These are phyloP conservation scores for Pythium biforme DNA, from an alignment of 352 stramenopile genomes.

Conservation along the genomic window DNA sequence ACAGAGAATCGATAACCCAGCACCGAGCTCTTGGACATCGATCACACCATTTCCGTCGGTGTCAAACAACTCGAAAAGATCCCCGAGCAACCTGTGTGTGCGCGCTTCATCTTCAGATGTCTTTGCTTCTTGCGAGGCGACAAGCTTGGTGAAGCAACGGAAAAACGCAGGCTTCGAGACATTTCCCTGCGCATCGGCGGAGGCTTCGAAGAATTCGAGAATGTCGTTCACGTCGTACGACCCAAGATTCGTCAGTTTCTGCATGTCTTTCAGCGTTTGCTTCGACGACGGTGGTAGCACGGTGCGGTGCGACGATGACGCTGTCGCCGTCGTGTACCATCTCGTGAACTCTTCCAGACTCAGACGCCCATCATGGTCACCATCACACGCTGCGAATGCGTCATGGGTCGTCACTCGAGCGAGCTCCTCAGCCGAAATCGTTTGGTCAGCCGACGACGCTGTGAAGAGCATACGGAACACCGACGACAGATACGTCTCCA, in stretches of 20 bases:
- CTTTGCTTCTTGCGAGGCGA: slow-evolving; percentile 27
- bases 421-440: slow-evolving; percentile 66
- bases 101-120: slow-evolving; percentile 40
- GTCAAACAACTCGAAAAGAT: slow-evolving; percentile 85
- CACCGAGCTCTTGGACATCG: slow-evolving; percentile 83
- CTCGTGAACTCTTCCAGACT: slow-evolving; percentile 84
- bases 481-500: slow-evolving; percentile 84
- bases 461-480: slow-evolving; percentile 85
- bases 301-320: neutral
- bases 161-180: slow-evolving; percentile 73
- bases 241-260: slow-evolving; percentile 72
- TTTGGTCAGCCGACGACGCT: slow-evolving; percentile 35
- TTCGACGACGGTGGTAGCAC: slow-evolving; percentile 36
- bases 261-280: slow-evolving; percentile 68
- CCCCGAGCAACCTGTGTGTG: slow-evolving; percentile 52
- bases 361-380: slow-evolving; percentile 64
- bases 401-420: slow-evolving; percentile 66
- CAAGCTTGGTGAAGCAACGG: slow-evolving; percentile 56
- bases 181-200: slow-evolving; percentile 55
- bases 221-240: slow-evolving; percentile 87
- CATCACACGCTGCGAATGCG: slow-evolving; percentile 59
- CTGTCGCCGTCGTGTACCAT: slow-evolving; percentile 57
- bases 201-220: slow-evolving; percentile 83
- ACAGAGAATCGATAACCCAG: slow-evolving; percentile 86
- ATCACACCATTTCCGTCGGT: slow-evolving; percentile 74